phyloP scores from a whole-genome alignment of 2,329 filamentous ascomycete genomes.

The Ophiostoma sp. region DNA sequence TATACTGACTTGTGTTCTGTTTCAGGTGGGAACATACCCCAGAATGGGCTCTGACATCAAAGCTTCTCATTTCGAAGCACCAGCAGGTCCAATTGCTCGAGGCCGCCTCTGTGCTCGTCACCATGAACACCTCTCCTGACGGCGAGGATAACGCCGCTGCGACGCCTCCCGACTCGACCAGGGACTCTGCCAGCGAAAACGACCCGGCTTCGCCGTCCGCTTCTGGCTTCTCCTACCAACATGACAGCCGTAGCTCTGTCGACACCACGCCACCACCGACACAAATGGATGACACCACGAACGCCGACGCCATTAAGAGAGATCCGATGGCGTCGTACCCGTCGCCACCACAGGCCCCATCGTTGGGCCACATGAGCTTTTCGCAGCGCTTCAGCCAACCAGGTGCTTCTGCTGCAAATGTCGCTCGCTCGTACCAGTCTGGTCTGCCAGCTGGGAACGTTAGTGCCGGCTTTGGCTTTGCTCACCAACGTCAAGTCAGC shows the following conservation, averaged over 20 bases:
- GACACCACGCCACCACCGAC: slow-evolving; percentile 87
- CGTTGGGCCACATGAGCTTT: slow-evolving; percentile 60
- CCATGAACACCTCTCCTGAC: slow-evolving; percentile 65
- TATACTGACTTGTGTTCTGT: slow-evolving; percentile 44
- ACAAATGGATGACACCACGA: slow-evolving; percentile 61
- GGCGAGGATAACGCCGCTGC: slow-evolving; percentile 35
- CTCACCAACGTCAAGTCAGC: slow-evolving; percentile 65
- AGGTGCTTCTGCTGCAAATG: slow-evolving; percentile 38
- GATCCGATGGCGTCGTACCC: slow-evolving; percentile 46
- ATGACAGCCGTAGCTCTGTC: slow-evolving; percentile 77
- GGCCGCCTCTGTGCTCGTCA: slow-evolving; percentile 91
- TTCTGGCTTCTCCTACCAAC: slow-evolving; percentile 76
- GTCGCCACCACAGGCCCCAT: slow-evolving; percentile 29
- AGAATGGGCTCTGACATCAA: slow-evolving; percentile 95
- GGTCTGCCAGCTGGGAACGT: slow-evolving; percentile 38
- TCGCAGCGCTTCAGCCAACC: slow-evolving; percentile 33
- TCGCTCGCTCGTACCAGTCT: slow-evolving; percentile 82
- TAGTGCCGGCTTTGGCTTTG: background rate
- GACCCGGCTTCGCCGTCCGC: slow-evolving; percentile 80
- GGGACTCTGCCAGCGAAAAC: slow-evolving; percentile 72
- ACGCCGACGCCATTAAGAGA: slow-evolving; percentile 47
- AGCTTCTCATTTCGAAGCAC: slow-evolving; percentile 97
- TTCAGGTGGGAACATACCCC: slow-evolving; percentile 98
- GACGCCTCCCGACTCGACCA: slow-evolving; percentile 65
- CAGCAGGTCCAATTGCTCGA: slow-evolving; percentile 98